These are phyloP conservation scores for Talaromyces atroroseus DNA, from an alignment of 2,329 filamentous ascomycete genomes.

Conservation along the genomic window DNA sequence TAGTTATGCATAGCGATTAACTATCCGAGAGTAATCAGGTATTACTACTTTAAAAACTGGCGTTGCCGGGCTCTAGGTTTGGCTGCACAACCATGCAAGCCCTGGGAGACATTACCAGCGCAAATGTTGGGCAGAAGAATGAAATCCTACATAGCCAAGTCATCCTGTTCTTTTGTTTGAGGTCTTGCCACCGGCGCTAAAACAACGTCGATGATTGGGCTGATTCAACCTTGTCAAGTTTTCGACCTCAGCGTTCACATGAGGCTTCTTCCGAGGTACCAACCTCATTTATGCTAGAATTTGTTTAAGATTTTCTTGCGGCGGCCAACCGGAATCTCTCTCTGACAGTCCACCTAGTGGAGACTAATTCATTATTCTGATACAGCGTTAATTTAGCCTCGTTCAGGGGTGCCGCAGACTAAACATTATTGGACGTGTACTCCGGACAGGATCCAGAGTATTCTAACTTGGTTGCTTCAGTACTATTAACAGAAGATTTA, in stretches of 20 bases:
- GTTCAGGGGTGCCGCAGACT: not conserved
- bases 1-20: too few relatives aligned
- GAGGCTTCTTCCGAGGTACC: too few relatives aligned
- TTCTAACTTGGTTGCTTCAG: not conserved
- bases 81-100: not conserved
- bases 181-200: not conserved
- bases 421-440: not conserved
- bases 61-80: not conserved
- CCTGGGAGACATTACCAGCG: too few relatives aligned
- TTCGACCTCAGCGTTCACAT: too few relatives aligned
- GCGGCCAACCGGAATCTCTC: not conserved
- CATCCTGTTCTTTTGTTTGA: not conserved
- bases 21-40: too few relatives aligned
- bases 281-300: not conserved
- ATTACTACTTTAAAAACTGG: too few relatives aligned
- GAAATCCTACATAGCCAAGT: too few relatives aligned
- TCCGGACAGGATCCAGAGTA: not conserved
- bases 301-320: not conserved
- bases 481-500: not conserved
- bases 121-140: too few relatives aligned
- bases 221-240: not conserved
- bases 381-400: constrained; percentile 9
- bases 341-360: not conserved
- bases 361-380: constrained; percentile 9
- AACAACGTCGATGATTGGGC: not conserved